phyloP scores from a whole-genome alignment of 2,329 filamentous ascomycete genomes.

The Phaeosphaeriaceae sp. region DNA sequence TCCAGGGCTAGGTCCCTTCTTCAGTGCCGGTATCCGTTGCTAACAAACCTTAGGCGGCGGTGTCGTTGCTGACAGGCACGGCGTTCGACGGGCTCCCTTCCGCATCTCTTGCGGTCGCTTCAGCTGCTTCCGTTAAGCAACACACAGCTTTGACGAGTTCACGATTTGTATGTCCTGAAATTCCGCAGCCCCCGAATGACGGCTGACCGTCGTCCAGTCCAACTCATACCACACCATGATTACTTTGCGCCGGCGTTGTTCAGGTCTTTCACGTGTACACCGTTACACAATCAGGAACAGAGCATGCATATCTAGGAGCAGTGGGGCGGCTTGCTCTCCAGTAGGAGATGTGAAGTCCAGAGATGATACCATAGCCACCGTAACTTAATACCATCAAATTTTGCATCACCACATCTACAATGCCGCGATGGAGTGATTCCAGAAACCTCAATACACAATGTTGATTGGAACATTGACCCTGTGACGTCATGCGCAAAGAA shows the following conservation, averaged over 20 bases:
- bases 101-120: slow-evolving; percentile 58
- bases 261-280: background rate
- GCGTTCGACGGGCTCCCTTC: slow-evolving; percentile 59
- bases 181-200: fast-evolving
- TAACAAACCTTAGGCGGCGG: slow-evolving; percentile 53
- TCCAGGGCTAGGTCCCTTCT: slow-evolving; percentile 2
- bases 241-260: slow-evolving; percentile 23
- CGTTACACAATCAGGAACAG: too few species aligned
- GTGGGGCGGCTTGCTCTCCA: background rate
- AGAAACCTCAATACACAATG: too few species aligned
- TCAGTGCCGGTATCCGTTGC: slow-evolving; percentile 15
- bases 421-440: too few species aligned
- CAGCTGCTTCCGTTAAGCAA: slow-evolving; percentile 60
- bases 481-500: background rate
- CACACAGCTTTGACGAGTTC: slow-evolving; percentile 22
- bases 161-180: slow-evolving; percentile 30
- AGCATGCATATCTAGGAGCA: background rate
- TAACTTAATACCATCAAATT: slow-evolving; percentile 17
- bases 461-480: too few species aligned
- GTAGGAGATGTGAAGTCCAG: background rate
- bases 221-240: slow-evolving; percentile 4
- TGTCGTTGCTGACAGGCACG: slow-evolving; percentile 60
- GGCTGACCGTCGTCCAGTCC: background rate
- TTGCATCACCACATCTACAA: background rate
- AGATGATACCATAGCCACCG: slow-evolving; percentile 7